Conservation (phyloP, 805 yeast species). For the Myxozyma lipomycoides region DNA sequence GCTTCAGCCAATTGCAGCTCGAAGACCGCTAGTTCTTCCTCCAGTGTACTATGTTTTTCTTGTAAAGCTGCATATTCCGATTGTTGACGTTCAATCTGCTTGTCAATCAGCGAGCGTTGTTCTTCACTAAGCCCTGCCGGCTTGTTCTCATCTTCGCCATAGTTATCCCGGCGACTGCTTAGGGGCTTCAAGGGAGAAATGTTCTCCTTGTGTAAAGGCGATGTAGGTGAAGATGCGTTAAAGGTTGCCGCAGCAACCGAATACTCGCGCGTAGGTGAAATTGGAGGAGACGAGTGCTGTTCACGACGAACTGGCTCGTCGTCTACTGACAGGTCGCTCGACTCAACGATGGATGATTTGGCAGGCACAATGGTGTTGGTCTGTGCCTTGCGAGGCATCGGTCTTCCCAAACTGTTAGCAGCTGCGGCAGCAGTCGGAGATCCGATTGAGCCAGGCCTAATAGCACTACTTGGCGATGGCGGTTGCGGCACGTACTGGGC, state of each 20-base stretch:
- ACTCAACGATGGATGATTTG: slow-evolving; percentile 82
- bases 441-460: not conserved
- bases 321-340: slow-evolving; percentile 74
- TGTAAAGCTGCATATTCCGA: slow-evolving; percentile 1
- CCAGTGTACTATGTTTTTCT: slow-evolving; percentile 5
- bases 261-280: not conserved
- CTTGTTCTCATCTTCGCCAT: not conserved
- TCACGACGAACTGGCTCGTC: slow-evolving; percentile 32
- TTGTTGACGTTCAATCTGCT: not conserved
- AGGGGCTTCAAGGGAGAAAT: not conserved
- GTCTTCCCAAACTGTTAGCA: not conserved
- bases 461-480: not conserved
- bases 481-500: not conserved
- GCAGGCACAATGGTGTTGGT: slow-evolving; percentile 65
- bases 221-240: not conserved
- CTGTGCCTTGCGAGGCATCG: slow-evolving; percentile 17
- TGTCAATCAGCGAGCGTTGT: not conserved
- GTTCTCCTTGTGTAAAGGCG: not conserved
- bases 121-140: not conserved
- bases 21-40: not conserved
- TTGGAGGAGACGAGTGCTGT: not conserved
- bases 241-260: not conserved
- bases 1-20: slow-evolving; percentile 1
- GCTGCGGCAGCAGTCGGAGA: not conserved
- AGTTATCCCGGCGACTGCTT: not conserved